Conservation (phyloP, 2,329 filamentous ascomycete species). For the Penicillium aurantiogriseum region DNA sequence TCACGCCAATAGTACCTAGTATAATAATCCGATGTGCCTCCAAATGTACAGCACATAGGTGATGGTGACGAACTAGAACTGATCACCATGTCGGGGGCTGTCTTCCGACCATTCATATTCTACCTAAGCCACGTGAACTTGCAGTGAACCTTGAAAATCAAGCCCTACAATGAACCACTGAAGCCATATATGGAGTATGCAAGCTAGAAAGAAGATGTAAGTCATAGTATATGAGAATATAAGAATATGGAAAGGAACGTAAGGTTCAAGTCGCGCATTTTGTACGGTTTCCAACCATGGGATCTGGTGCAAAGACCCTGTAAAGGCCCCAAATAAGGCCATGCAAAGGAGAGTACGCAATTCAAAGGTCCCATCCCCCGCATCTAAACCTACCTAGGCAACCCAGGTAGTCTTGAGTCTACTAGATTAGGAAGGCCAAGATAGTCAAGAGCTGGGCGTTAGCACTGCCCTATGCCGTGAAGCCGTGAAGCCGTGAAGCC, state of each 20-base stretch:
- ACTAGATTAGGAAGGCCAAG: not conserved
- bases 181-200: not conserved
- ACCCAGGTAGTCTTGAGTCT: not conserved
- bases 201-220: not conserved
- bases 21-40: not conserved
- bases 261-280: not conserved
- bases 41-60: not conserved
- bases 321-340: not conserved
- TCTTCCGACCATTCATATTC: slow-evolving; percentile 1
- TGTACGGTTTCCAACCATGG: not conserved
- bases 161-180: not conserved
- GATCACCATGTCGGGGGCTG: not conserved
- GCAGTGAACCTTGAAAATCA: not conserved
- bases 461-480: not conserved
- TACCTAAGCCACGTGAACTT: not conserved
- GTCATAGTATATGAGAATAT: not conserved
- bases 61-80: slow-evolving; percentile 4
- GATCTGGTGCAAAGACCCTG: not conserved
- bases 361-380: not conserved
- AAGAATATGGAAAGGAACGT: not conserved
- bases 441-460: not conserved
- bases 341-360: not conserved
- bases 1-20: not conserved
- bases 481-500: not conserved
- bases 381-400: not conserved